These are phyloP conservation scores for Metschnikowia colocasiae DNA, from an alignment of 805 yeast species.

Conservation along the genomic window DNA sequence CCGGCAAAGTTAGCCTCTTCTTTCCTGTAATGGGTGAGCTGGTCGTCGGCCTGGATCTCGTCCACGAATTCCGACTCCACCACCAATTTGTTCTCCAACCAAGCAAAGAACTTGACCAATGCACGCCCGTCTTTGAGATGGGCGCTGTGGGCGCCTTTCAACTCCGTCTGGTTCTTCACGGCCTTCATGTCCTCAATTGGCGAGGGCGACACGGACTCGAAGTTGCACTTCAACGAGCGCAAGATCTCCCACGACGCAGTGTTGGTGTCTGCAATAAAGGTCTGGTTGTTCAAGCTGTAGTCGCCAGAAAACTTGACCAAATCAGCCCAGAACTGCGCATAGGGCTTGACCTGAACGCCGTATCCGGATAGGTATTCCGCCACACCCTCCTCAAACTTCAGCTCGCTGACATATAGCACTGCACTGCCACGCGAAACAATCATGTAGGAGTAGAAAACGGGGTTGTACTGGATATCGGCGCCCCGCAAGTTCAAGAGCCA, in stretches of 20 bases:
- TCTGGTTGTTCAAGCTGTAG: slow-evolving; percentile 27
- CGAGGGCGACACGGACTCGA: slow-evolving; percentile 27
- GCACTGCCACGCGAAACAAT: slow-evolving; percentile 28
- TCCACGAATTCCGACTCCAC: slow-evolving; percentile 41
- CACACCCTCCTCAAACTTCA: slow-evolving; percentile 35
- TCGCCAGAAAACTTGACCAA: slow-evolving; percentile 38
- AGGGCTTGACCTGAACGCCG: slow-evolving; percentile 34
- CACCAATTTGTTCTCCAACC: slow-evolving; percentile 55
- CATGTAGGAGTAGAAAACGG: slow-evolving; percentile 47
- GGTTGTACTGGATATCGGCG: slow-evolving; percentile 52
- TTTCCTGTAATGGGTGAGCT: slow-evolving; percentile 35
- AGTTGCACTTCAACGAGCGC: slow-evolving; percentile 31
- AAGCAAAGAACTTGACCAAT: slow-evolving; percentile 48
- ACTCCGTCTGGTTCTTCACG: slow-evolving; percentile 47
- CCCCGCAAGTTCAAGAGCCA: slow-evolving; percentile 54
- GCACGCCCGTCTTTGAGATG: slow-evolving; percentile 61
- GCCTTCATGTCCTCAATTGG: slow-evolving; percentile 51
- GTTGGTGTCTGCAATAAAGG: slow-evolving; percentile 29
- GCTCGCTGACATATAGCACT: slow-evolving; percentile 41
- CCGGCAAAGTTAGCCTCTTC: slow-evolving; percentile 53
- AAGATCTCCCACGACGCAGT: slow-evolving; percentile 39
- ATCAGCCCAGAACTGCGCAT: slow-evolving; percentile 45
- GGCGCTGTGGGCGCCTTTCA: slow-evolving; percentile 48
- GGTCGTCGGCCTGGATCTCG: slow-evolving; percentile 59
- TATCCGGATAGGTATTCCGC: slow-evolving; percentile 23